Conservation (phyloP, 1,284 basidiomycete species). For the Apiotrichum gracile region DNA sequence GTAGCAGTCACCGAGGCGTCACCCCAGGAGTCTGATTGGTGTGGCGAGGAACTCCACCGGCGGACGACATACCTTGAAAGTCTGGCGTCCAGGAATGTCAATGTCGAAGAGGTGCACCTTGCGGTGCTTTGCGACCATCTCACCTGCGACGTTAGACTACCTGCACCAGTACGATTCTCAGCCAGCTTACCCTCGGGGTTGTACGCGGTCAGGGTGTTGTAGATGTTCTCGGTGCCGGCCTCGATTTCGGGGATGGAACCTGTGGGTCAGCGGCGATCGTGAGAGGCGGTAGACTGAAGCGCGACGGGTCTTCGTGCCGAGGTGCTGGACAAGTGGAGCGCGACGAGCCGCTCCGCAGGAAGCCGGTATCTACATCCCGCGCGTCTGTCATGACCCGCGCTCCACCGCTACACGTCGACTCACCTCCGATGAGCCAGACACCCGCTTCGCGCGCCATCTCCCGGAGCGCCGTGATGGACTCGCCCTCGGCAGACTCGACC, state of each 20-base stretch:
- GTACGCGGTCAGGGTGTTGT: slow-evolving; percentile 89
- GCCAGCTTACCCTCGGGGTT: slow-evolving; percentile 64
- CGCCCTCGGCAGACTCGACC: slow-evolving; percentile 48
- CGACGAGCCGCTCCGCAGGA: not conserved
- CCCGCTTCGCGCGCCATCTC: slow-evolving; percentile 71
- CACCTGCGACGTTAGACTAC: slow-evolving; percentile 54
- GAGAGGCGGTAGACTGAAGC: not conserved
- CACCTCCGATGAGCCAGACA: slow-evolving; percentile 88
- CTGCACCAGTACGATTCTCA: too few species aligned
- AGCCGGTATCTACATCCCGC: not conserved
- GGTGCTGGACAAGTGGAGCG: too few species aligned
- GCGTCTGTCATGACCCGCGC: not conserved
- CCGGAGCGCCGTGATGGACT: slow-evolving; percentile 77
- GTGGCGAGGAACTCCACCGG: not conserved
- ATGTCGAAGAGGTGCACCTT: slow-evolving; percentile 99
- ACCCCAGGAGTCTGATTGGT: too few species aligned
- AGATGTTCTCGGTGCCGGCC: slow-evolving; percentile 59
- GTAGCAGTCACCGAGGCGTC: too few species aligned
- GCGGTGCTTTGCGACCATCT: slow-evolving; percentile 79
- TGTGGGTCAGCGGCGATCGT: slow-evolving; percentile 32
- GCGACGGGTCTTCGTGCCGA: too few species aligned
- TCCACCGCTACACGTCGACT: slow-evolving; percentile 12
- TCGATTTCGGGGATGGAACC: slow-evolving; percentile 87
- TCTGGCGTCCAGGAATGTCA: slow-evolving; percentile 93
- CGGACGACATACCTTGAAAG: slow-evolving; percentile 68